Evolutionary conservation across 2,329 filamentous ascomycete species (phyloP).

Genomic region (Ophiostoma sp.): DNA sequence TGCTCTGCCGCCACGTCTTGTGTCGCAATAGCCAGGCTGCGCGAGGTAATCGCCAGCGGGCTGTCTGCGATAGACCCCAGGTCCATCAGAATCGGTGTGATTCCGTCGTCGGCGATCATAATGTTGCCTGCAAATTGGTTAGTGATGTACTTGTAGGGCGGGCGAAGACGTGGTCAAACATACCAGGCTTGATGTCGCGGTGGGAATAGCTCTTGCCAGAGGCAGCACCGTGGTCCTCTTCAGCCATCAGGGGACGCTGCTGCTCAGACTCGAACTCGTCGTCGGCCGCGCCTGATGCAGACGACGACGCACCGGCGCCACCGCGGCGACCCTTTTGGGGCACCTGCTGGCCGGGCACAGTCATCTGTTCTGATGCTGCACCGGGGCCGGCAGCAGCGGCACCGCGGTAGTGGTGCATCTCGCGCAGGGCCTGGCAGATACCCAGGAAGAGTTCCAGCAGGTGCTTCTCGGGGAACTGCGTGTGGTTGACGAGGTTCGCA

Average conservation of each 20-base stretch:
- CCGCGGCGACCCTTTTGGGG: constrained; percentile 34
- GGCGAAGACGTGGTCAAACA: background rate
- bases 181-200: constrained; percentile 85
- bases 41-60: constrained; percentile 81
- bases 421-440: constrained; percentile 78
- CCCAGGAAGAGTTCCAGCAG: constrained; percentile 89
- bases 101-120: constrained; percentile 92
- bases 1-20: constrained; percentile 95
- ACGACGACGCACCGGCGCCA: constrained; percentile 16
- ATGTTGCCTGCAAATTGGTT: constrained; percentile 62
- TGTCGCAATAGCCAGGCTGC: constrained; percentile 82
- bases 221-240: constrained; percentile 66
- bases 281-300: constrained; percentile 49
- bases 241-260: constrained; percentile 76
- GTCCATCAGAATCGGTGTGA: constrained; percentile 91
- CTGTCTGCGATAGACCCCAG: constrained; percentile 84
- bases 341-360: constrained; percentile 37
- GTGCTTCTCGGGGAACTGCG: constrained; percentile 77
- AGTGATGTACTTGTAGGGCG: background rate
- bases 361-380: constrained; percentile 42
- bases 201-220: constrained; percentile 82
- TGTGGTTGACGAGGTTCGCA: constrained; percentile 94
- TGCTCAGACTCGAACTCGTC: constrained; percentile 60
- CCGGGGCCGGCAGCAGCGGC: constrained; percentile 15
- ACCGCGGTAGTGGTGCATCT: constrained; percentile 85